phyloP scores from a whole-genome alignment of 345 rosid species.

The Melaleuca alternifolia region DNA sequence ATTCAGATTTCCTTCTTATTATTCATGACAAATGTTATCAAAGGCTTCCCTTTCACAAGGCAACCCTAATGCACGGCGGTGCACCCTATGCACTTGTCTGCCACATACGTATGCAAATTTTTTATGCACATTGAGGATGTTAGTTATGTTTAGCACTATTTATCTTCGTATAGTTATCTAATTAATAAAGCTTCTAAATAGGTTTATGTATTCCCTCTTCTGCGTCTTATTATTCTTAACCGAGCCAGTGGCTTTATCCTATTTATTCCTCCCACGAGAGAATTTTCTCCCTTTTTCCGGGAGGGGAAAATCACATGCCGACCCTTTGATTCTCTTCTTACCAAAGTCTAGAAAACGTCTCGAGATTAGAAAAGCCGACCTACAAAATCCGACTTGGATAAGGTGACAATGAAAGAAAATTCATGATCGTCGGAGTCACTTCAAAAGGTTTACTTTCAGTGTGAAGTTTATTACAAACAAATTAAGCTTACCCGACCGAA shows the following conservation, averaged over 20 bases:
- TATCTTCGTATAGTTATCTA: too few relatives aligned
- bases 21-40: too few relatives aligned
- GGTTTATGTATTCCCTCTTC: too few relatives aligned
- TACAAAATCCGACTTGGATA: neutral
- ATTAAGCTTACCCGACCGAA: neutral
- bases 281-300: neutral
- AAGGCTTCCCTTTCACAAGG: too few relatives aligned
- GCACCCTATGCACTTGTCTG: too few relatives aligned
- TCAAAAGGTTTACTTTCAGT: neutral
- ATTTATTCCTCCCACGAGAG: neutral
- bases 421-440: rapidly evolving
- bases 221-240: too few relatives aligned
- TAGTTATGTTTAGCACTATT: too few relatives aligned
- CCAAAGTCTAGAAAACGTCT: neutral
- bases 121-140: too few relatives aligned
- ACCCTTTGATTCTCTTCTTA: neutral
- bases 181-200: too few relatives aligned
- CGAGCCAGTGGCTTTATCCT: neutral
- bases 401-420: neutral
- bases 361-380: neutral
- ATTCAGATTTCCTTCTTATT: too few relatives aligned
- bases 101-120: too few relatives aligned
- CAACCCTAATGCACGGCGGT: too few relatives aligned
- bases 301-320: neutral
- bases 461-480: neutral